Percentiles rank a stretch among this genome's conserved stretches.
These are phyloP conservation scores for Thielaviopsis musarum DNA, from an alignment of 2,329 filamentous ascomycete genomes.

Conservation along the genomic window DNA sequence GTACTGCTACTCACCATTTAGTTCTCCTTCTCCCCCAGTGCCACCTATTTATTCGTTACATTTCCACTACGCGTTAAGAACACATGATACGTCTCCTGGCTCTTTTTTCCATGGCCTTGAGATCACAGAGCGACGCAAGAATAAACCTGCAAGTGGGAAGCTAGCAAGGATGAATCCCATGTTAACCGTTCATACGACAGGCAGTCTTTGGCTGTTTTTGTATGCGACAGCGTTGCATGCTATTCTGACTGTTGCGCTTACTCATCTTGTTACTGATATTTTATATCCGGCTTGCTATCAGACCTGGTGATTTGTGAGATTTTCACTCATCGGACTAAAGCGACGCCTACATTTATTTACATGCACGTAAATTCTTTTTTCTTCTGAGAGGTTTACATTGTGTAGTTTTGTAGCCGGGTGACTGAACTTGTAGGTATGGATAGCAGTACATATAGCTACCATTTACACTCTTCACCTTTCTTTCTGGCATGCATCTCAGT, in stretches of 20 bases:
- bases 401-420: too few species aligned
- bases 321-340: conserved; percentile 46
- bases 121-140: conserved; percentile 48
- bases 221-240: background rate
- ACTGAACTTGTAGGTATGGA: too few species aligned
- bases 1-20: background rate
- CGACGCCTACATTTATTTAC: conserved; percentile 37
- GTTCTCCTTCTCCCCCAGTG: background rate
- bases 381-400: background rate
- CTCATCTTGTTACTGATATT: background rate
- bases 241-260: background rate
- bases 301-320: conserved; percentile 38
- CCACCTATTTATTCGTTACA: background rate
- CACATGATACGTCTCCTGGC: conserved; percentile 47
- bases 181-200: background rate
- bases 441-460: too few species aligned
- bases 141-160: conserved; percentile 18
- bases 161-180: background rate
- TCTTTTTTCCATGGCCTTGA: conserved; percentile 31
- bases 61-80: conserved; percentile 15
- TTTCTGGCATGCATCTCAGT: background rate
- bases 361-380: background rate
- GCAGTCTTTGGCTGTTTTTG: background rate
- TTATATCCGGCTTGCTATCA: conserved; percentile 27
- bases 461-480: background rate